Evolutionary conservation across 2,329 filamentous ascomycete genomes (phyloP), one percentile per base, ranked within the genome.

Genomic region (Fusarium secorum): DNA sequence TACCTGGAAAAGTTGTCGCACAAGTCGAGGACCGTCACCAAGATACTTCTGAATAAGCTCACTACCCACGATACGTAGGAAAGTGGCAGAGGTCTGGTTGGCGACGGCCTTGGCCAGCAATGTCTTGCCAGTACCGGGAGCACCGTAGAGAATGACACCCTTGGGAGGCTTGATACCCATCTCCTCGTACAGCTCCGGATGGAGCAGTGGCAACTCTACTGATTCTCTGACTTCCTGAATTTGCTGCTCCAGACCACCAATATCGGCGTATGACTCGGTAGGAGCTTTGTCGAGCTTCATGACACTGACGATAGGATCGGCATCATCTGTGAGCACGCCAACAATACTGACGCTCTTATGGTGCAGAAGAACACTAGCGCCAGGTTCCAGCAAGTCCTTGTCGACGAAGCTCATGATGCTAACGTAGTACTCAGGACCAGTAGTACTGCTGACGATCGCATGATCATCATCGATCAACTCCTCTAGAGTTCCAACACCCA

Each of bases 381-480:
- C 97, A 3, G 96, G 96, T 83, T 99, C 96, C 45, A 99, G 88
- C 7, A 99, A 89, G 78, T 99, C 96, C 84, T 99, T 99, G 86
- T 99, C 96, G 73, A 99, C 96, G 78, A 99, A 99, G 60, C 95
- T 98, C 96, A 98, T 98, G 88, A 99, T 99, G 75, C 95, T 98
- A 74, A 99, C 96, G 81, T 98, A 99, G 87, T 97, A 99, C 82
- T 99, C 96, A 2, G 96, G 96, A 0, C 96, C 96, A 11, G 96
- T 98, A 1, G 96, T 97, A 81, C 94, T 97, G 22, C 95, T 98
- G 38, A 99, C 96, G 78, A 99, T 99, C 69, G 96, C 96, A 78
- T 99, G 96, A 84, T 99, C 96, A 80, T 99, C 96, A 78, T 99
- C 96, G 79, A 99, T 99, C 86, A 99, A 92, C 85, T 99, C 96